These are phyloP conservation scores for Calonectria pseudoreteaudii DNA, from an alignment of 2,329 filamentous ascomycete species.

Conservation along the genomic window DNA sequence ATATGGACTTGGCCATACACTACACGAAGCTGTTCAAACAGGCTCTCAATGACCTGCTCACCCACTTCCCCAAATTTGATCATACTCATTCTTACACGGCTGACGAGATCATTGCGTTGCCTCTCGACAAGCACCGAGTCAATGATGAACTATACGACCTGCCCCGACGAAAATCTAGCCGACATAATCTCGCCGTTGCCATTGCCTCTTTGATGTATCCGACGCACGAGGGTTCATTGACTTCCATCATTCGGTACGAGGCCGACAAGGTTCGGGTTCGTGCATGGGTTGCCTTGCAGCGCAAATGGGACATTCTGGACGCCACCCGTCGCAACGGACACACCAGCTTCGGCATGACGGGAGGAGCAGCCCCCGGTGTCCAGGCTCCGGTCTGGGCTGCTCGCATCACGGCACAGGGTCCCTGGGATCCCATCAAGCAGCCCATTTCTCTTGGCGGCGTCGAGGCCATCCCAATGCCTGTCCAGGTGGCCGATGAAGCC, in stretches of 20 bases:
- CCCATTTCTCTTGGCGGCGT: slow-evolving; percentile 48
- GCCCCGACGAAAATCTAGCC: slow-evolving; percentile 50
- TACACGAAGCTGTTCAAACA: slow-evolving; percentile 46
- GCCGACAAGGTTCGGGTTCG: slow-evolving; percentile 51
- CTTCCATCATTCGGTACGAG: slow-evolving; percentile 53
- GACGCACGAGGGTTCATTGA: slow-evolving; percentile 47
- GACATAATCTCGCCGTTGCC: slow-evolving; percentile 45
- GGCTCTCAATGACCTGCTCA: slow-evolving; percentile 44
- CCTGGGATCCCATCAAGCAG: slow-evolving; percentile 46
- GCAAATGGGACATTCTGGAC: slow-evolving; percentile 48
- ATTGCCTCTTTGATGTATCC: slow-evolving; percentile 50
- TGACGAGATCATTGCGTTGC: slow-evolving; percentile 51
- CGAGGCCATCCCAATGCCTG: slow-evolving; percentile 50
- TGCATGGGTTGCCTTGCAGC: slow-evolving; percentile 51
- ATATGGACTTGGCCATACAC: slow-evolving; percentile 42
- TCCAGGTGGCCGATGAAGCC: slow-evolving; percentile 44
- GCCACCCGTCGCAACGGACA: slow-evolving; percentile 49
- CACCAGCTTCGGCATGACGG: slow-evolving; percentile 40
- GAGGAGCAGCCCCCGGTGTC: slow-evolving; percentile 48
- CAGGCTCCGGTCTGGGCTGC: slow-evolving; percentile 48
- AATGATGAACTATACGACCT: slow-evolving; percentile 47
- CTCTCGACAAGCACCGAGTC: slow-evolving; percentile 45
- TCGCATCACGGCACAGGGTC: slow-evolving; percentile 49
- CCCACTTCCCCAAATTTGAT: slow-evolving; percentile 42
- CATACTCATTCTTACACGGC: slow-evolving; percentile 46